Evolutionary conservation across 129 eudicot species (phyloP), one percentile per base, ranked within the genome.

Genomic region (Flaveria sonorensis): DNA sequence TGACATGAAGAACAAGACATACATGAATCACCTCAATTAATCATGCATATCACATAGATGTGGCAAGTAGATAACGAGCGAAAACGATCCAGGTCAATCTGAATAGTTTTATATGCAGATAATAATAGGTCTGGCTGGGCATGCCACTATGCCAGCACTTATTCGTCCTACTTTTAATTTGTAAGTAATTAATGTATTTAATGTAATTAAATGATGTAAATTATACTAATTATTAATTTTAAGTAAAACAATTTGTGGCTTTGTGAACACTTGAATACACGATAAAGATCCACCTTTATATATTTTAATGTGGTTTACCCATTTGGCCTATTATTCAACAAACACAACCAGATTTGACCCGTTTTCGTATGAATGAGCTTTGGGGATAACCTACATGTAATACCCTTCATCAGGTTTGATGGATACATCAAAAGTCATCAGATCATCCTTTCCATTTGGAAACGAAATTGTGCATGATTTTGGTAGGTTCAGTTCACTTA

Each of bases 341-440:
- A 59, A 26, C 28, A 26, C 45, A 14, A 45, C 57, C n/a, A 45
- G 0, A 42, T 68, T 43, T 45, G 39, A 68, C 73, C 56, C 6
- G 20, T 71, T 47, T 57, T 23, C 12, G 7, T 67, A 39, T 32
- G 19, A 72, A 50, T 24, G 62, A n/a, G 42, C 7, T 24, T 6
- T 39, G 68, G 43, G 19, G 71, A 81, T 67, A 40, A 79, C 89
- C 47, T 81, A 88, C 89, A 61, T 13, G 82, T 88, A 88, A 75
- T 74, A 85, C 76, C 92, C 92, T 65, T 85, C 92, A 85, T 85
- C 89, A 57, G 92, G 92, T 75, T 77, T 79, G 71, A 88, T 81
- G 42, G 87, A 73, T 68, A 88, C 83, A 63, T 83, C 88, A 78
- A 88, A 88, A 72, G 65, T 81, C 92, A 83, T 88, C 80, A 88